Base-by-base conservation (phyloP, 176 grass and related monocot genomes). In the Echinochloa phyllopogon region DNA sequence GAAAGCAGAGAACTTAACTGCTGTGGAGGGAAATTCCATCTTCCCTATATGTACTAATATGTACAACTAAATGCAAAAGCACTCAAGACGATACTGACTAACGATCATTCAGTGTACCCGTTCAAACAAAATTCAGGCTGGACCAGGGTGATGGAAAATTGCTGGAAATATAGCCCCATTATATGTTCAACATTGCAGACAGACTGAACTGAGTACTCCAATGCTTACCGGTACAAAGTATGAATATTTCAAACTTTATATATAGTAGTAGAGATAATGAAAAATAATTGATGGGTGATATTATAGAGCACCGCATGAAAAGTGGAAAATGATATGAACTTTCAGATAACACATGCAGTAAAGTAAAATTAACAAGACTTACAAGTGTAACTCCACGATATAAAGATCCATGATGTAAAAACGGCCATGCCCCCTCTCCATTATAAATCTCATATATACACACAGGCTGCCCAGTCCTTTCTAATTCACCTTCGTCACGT, bases 341-440 rank as follows among this genome's bases (percentile, higher is more conserved):
- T 81, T 24, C 14, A 62, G 64, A 72, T 33, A 77, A 58, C 38
- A 81, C 58, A 37, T 81, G 67, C 21, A 66, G 9, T 57, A 57
- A 72, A 64, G 39, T 82, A 86, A 86, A 72, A 66, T 65, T 73
- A 72, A 39, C 61, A 27, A 81, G 40, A 92, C 91, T 90, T 92
- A 98, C 93, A 88, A 92, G 88, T 71, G 91, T 87, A 83, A 95
- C 89, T 63, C 93, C 93, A 78, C 96, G 96, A 62, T 95, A 98
- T 82, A 98, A 88, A 84, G 96, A 95, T 80, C 96, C 88, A 75
- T 87, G 93, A 51, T 98, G 93, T 86, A 98, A 89, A 90, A 96
- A 94, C 20, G 89, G 87, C 89, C 89, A 95, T 25, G 96, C 72
- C 11, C 96, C 96, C 47, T 90, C 86, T 90, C 96, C 93, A 76